Evolutionary conservation across 2,329 filamentous ascomycete genomes (phyloP).

Genomic region (Diaporthe velutina): DNA sequence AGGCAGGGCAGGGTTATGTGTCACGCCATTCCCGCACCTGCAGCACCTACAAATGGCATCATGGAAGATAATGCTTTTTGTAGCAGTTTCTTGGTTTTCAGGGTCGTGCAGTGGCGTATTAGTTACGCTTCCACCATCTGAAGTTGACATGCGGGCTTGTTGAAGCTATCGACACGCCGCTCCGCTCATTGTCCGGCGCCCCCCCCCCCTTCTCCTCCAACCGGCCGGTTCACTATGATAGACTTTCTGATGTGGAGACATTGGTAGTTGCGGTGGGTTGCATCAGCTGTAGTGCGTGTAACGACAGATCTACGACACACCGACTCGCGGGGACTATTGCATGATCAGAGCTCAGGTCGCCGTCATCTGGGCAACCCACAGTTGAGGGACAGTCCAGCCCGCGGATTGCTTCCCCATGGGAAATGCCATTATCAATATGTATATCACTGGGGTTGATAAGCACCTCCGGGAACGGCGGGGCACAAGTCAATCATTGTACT

Average conservation of each 20-base stretch:
- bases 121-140: not conserved
- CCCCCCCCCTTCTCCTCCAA: not conserved
- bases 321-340: slow-evolving; percentile 25
- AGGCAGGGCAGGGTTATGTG: not conserved
- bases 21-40: not conserved
- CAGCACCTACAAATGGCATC: not conserved
- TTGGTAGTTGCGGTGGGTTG: slow-evolving; percentile 18
- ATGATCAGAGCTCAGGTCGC: slow-evolving; percentile 18
- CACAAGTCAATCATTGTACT: not conserved
- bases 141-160: not conserved
- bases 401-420: not conserved
- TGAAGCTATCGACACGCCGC: slow-evolving; percentile 15
- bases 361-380: not conserved
- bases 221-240: slow-evolving; percentile 4
- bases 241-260: slow-evolving; percentile 10
- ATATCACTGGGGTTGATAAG: slow-evolving; percentile 11
- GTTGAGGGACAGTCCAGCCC: not conserved
- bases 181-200: not conserved
- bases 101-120: not conserved
- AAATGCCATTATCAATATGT: slow-evolving; percentile 15
- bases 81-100: not conserved
- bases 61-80: not conserved
- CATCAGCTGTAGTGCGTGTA: slow-evolving; percentile 18
- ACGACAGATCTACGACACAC: slow-evolving; percentile 24
- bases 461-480: slow-evolving; percentile 9